Conservation (phyloP, 305 asterid genomes). For the Rubia balearica region DNA sequence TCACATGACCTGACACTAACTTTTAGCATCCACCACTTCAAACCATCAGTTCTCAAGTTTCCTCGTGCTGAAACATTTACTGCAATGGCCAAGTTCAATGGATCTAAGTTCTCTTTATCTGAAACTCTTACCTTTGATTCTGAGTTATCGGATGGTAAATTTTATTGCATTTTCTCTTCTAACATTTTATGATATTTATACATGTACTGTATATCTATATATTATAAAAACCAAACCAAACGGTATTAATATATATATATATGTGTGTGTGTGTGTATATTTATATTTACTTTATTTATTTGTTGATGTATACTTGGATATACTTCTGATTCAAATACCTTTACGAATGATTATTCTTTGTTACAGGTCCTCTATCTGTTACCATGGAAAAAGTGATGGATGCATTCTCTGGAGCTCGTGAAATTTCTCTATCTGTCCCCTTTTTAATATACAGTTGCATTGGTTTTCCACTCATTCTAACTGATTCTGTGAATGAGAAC, state of each 20-base stretch:
- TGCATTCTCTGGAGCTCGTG: slow-evolving; percentile 96
- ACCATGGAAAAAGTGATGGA: slow-evolving; percentile 89
- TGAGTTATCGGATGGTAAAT: slow-evolving; percentile 53
- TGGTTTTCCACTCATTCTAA: slow-evolving; percentile 75
- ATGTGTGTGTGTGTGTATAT: too few species aligned
- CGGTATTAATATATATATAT: neutral
- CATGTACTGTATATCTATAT: neutral
- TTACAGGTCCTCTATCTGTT: slow-evolving; percentile 66
- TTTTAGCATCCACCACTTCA: slow-evolving; percentile 58
- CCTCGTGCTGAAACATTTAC: slow-evolving; percentile 88
- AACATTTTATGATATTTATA: slow-evolving; percentile 9
- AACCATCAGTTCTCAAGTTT: slow-evolving; percentile 63
- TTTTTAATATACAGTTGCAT: slow-evolving; percentile 83
- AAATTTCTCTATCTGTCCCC: slow-evolving; percentile 70
- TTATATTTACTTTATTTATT: too few species aligned
- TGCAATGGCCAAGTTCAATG: slow-evolving; percentile 70
- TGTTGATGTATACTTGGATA: neutral
- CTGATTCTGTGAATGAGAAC: slow-evolving; percentile 49
- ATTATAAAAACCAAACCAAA: neutral
- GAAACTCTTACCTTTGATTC: slow-evolving; percentile 72
- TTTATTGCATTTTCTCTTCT: slow-evolving; percentile 2
- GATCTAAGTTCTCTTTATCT: slow-evolving; percentile 71
- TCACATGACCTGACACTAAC: slow-evolving; percentile 76
- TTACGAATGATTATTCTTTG: slow-evolving; percentile 14
- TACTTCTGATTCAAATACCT: slow-evolving; percentile 10